These are phyloP conservation scores for Annulohypoxylon moriforme DNA, from an alignment of 495 filamentous ascomycete species.

Conservation along the genomic window DNA sequence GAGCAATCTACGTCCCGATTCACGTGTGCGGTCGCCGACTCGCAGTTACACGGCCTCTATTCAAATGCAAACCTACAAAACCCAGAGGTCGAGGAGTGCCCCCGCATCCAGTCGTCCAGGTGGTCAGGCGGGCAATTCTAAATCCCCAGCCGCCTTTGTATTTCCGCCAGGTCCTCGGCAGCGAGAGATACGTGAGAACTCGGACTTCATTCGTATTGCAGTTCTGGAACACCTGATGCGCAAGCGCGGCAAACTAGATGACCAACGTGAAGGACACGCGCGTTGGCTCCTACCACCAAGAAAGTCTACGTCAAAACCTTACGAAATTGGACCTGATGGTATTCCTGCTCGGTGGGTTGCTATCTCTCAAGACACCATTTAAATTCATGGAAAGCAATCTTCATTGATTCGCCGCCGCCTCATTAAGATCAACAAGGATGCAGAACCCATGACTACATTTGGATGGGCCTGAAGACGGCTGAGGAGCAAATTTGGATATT, in stretches of 20 bases:
- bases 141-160: slow-evolving; percentile 50
- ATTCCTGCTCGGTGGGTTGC: slow-evolving; percentile 65
- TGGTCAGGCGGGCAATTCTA: slow-evolving; percentile 48
- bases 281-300: slow-evolving; percentile 89
- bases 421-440: slow-evolving; percentile 20
- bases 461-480: background rate
- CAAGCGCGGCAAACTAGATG: slow-evolving; percentile 86
- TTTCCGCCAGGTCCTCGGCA: slow-evolving; percentile 69
- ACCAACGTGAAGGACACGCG: slow-evolving; percentile 83
- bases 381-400: background rate
- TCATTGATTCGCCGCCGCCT: background rate
- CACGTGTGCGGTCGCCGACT: slow-evolving; percentile 37
- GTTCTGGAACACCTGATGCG: slow-evolving; percentile 99
- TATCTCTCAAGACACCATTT: slow-evolving; percentile 38
- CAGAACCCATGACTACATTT: slow-evolving; percentile 15
- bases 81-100: slow-evolving; percentile 58
- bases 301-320: slow-evolving; percentile 65
- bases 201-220: slow-evolving; percentile 91
- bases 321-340: slow-evolving; percentile 62
- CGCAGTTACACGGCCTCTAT: slow-evolving; percentile 77
- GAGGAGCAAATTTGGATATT: slow-evolving; percentile 8
- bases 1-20: slow-evolving; percentile 72
- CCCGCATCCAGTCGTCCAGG: slow-evolving; percentile 53
- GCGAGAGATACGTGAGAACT: slow-evolving; percentile 91
- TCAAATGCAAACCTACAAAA: slow-evolving; percentile 86